These are phyloP conservation scores for Phaeotremella fagi DNA, from an alignment of 768 basidiomycete species.

Conservation along the genomic window DNA sequence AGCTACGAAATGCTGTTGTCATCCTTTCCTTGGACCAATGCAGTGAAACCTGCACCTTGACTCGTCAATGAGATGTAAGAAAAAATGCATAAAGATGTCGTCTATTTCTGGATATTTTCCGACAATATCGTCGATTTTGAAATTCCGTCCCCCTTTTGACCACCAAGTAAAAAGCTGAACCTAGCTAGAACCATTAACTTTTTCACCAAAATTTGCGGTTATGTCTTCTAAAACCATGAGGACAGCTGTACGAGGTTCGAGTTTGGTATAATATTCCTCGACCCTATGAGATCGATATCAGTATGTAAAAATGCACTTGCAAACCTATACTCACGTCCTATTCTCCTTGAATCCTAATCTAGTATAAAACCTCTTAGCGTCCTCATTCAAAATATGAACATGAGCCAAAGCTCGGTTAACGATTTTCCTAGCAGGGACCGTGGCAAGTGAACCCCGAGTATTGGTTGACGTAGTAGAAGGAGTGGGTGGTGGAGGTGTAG, in stretches of 20 bases:
- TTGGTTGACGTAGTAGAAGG: constrained; percentile 32
- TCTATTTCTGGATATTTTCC: too few relatives aligned
- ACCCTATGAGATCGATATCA: constrained; percentile 11
- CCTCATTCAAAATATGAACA: constrained; percentile 42
- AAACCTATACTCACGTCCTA: constrained; percentile 30
- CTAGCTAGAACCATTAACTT: constrained; percentile 17
- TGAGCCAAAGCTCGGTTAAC: constrained; percentile 39
- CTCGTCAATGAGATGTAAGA: too few relatives aligned
- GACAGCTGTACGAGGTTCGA: constrained; percentile 33
- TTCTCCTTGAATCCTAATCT: constrained; percentile 40
- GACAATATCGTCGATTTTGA: too few relatives aligned
- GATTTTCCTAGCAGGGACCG: constrained; percentile 23
- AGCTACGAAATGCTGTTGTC: too few relatives aligned
- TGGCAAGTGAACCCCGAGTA: constrained; percentile 25
- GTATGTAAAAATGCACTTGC: neutral
- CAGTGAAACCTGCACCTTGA: too few relatives aligned
- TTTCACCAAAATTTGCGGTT: constrained; percentile 23
- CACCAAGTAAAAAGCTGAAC: too few relatives aligned
- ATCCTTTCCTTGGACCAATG: too few relatives aligned
- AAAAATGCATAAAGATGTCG: too few relatives aligned
- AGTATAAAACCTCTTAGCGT: constrained; percentile 45
- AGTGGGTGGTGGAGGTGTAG: constrained; percentile 32
- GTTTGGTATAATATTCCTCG: constrained; percentile 41
- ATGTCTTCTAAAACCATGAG: constrained; percentile 43
- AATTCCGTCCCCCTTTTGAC: too few relatives aligned